Evolutionary conservation across 1,139 yeast species (phyloP).

Genomic region (Candida albicans): DNA sequence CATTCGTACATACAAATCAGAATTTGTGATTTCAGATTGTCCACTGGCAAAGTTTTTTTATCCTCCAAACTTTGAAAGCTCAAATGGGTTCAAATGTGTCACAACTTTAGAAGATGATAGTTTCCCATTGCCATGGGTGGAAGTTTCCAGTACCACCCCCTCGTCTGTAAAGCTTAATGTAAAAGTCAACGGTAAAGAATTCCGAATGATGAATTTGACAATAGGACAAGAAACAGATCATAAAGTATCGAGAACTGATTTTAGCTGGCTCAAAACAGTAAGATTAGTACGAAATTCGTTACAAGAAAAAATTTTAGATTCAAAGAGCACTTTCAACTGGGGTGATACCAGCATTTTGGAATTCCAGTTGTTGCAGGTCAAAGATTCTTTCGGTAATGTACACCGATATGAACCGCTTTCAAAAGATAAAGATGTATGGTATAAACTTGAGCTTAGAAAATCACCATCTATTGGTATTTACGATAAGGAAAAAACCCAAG

Average conservation of each 20-base stretch:
- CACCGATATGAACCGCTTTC: constrained; percentile 54
- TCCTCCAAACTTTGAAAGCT: constrained; percentile 25
- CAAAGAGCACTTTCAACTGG: constrained; percentile 26
- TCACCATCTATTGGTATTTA: constrained; percentile 49
- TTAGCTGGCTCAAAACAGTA: constrained; percentile 26
- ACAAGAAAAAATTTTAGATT: constrained; percentile 35
- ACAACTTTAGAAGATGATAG: constrained; percentile 44
- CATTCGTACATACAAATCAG: constrained; percentile 64
- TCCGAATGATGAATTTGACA: constrained; percentile 23
- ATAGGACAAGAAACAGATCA: constrained; percentile 18
- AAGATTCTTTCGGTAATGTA: constrained; percentile 74
- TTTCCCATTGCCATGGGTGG: constrained; percentile 50
- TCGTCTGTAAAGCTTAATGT: constrained; percentile 61
- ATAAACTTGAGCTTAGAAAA: constrained; percentile 62
- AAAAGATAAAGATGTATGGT: constrained; percentile 47
- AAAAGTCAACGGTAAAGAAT: constrained; percentile 48
- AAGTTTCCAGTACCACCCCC: constrained; percentile 76
- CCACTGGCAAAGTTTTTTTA: constrained; percentile 62
- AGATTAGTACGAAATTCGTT: constrained; percentile 32
- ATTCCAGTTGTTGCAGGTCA: constrained; percentile 64
- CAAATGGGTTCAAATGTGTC: constrained; percentile 56
- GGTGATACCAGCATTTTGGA: constrained; percentile 56
- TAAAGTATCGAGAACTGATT: constrained; percentile 14
- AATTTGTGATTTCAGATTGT: constrained; percentile 69
- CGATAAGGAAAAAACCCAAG: constrained; percentile 39